Evolutionary conservation across 305 asterid species (phyloP).

Genomic region (Fraxinus platypoda): DNA sequence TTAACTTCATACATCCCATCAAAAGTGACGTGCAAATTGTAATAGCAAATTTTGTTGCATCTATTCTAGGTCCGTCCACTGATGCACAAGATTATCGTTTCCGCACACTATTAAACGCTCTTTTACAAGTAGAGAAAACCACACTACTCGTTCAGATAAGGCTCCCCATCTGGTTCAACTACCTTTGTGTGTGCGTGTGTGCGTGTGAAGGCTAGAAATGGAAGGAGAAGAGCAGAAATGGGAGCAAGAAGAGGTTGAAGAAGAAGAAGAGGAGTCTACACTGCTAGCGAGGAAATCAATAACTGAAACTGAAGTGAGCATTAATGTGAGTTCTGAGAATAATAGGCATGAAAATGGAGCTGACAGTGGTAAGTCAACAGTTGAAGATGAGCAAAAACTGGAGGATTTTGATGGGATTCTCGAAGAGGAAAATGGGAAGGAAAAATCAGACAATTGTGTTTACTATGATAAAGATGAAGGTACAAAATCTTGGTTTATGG

Average conservation of each 20-base stretch:
- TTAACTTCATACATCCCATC: too few species aligned
- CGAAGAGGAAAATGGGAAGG: not conserved
- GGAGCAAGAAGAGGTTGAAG: constrained; percentile 40
- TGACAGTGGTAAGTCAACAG: constrained; percentile 15
- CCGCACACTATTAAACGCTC: not conserved
- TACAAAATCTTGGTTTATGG: not conserved
- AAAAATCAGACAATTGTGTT: constrained; percentile 22
- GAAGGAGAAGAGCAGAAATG: constrained; percentile 45
- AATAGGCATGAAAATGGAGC: constrained; percentile 23
- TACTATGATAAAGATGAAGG: constrained; percentile 41
- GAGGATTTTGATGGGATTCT: constrained; percentile 5
- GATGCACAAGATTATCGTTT: not conserved
- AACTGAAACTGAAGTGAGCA: not conserved
- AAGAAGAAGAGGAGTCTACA: constrained; percentile 40
- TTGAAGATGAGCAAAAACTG: constrained; percentile 1
- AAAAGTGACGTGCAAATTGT: too few species aligned
- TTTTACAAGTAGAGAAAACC: not conserved
- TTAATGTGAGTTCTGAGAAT: constrained; percentile 10
- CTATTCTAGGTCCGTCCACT: not conserved
- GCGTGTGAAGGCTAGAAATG: constrained; percentile 36
- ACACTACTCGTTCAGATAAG: not conserved
- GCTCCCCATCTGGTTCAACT: not conserved
- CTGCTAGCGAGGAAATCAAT: constrained; percentile 32
- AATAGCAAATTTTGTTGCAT: not conserved
- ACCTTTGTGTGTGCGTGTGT: not conserved